Percentiles rank a stretch among this genome's conserved stretches.
phyloP scores from a whole-genome alignment of 1,284 basidiomycete species.

The Fomitiporia mediterranea region DNA sequence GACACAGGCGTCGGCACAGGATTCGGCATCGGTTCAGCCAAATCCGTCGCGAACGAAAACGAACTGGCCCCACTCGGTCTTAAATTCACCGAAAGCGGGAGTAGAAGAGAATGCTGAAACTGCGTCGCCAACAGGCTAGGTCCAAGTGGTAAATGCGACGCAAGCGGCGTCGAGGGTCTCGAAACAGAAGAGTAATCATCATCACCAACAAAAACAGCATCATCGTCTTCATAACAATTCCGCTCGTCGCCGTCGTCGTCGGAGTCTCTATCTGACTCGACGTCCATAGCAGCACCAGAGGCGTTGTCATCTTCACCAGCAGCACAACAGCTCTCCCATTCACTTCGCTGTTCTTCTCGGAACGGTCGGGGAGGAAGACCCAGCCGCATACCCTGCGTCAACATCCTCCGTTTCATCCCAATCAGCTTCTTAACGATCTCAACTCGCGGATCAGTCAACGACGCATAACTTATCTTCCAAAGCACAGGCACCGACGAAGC shows the following conservation, averaged over 20 bases:
- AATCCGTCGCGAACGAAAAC: slow-evolving; percentile 38
- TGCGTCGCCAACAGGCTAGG: slow-evolving; percentile 58
- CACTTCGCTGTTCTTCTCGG: slow-evolving; percentile 26
- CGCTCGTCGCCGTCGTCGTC: slow-evolving; percentile 31
- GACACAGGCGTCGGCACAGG: slow-evolving; percentile 76
- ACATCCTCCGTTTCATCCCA: slow-evolving; percentile 57
- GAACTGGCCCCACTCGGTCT: slow-evolving; percentile 51
- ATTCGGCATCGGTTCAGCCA: slow-evolving; percentile 37
- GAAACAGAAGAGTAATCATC: too few relatives aligned
- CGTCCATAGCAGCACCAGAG: slow-evolving; percentile 27
- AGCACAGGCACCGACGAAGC: slow-evolving; percentile 16
- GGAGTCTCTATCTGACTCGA: slow-evolving; percentile 31
- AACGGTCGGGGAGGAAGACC: slow-evolving; percentile 32
- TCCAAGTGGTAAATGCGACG: slow-evolving; percentile 63
- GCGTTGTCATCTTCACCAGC: slow-evolving; percentile 30
- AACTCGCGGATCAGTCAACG: slow-evolving; percentile 61
- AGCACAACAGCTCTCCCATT: slow-evolving; percentile 16
- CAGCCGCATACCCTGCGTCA: slow-evolving; percentile 27
- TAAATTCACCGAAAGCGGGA: slow-evolving; percentile 54
- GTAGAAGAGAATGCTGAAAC: slow-evolving; percentile 56
- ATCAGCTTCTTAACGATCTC: slow-evolving; percentile 59
- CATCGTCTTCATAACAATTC: slow-evolving; percentile 26
- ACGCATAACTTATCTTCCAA: slow-evolving; percentile 26
- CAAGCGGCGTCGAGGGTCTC: slow-evolving; percentile 60
- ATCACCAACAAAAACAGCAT: too few relatives aligned